phyloP scores from a whole-genome alignment of 805 yeast species.

The Candida bentonensis region DNA sequence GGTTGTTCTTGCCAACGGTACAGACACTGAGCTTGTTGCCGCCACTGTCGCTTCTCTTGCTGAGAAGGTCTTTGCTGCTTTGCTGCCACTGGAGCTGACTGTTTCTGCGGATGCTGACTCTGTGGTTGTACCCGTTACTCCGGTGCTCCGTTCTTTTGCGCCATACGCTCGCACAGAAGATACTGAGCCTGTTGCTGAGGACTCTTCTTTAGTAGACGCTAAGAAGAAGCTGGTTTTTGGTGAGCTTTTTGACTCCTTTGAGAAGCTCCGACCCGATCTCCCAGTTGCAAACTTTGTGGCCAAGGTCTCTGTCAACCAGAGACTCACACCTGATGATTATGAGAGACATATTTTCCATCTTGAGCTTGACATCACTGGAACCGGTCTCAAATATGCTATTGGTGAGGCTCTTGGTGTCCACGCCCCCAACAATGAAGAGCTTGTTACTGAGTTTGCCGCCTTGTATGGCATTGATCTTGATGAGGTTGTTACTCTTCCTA shows the following conservation, averaged over 20 bases:
- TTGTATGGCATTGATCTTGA: slow-evolving; percentile 61
- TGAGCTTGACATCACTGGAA: slow-evolving; percentile 82
- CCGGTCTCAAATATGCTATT: slow-evolving; percentile 81
- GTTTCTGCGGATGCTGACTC: slow-evolving; percentile 14
- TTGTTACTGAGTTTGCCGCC: slow-evolving; percentile 54
- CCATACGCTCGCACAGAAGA: slow-evolving; percentile 5
- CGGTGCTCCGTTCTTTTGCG: slow-evolving; percentile 4
- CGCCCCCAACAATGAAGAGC: slow-evolving; percentile 60
- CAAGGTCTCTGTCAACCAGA: slow-evolving; percentile 79
- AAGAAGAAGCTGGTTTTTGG: slow-evolving; percentile 64
- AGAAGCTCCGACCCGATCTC: slow-evolving; percentile 72
- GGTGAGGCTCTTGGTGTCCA: slow-evolving; percentile 97
- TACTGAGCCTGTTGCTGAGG: slow-evolving; percentile 28
- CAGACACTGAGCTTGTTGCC: slow-evolving; percentile 65
- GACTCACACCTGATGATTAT: slow-evolving; percentile 81
- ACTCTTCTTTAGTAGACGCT: slow-evolving; percentile 32
- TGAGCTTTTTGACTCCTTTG: slow-evolving; percentile 55
- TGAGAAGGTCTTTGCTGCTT: slow-evolving; percentile 17
- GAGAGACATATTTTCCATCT: slow-evolving; percentile 93
- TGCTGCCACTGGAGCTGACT: slow-evolving; percentile 28
- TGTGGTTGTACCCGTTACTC: slow-evolving; percentile 7
- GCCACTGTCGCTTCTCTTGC: slow-evolving; percentile 24
- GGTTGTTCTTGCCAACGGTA: slow-evolving; percentile 67
- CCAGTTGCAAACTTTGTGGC: slow-evolving; percentile 76
- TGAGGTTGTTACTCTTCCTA: slow-evolving; percentile 54